A percentile compares a stretch with the other conserved stretches of the same genome.
Evolutionary conservation across 2,329 filamentous ascomycete species (phyloP).

Genomic region (Fusarium burgessii): DNA sequence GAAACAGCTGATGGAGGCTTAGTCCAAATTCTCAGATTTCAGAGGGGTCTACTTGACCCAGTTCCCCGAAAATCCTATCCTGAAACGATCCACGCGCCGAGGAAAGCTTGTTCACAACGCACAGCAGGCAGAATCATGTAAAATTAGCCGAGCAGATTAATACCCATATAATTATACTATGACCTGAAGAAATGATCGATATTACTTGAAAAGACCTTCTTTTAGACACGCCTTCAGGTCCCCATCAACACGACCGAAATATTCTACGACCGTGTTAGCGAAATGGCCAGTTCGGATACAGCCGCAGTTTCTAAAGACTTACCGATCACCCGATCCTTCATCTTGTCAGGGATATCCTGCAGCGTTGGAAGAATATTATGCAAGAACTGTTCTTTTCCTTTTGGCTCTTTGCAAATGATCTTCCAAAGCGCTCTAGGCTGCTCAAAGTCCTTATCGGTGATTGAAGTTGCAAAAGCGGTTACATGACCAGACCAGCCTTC

Average conservation of each 20-base stretch:
- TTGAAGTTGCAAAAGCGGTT: conserved; percentile 20
- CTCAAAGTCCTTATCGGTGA: conserved; percentile 39
- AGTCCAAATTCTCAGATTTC: neutral
- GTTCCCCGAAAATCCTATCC: no score
- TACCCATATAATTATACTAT: neutral
- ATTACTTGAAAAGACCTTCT: neutral
- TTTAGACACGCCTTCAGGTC: neutral
- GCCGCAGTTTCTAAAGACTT: neutral
- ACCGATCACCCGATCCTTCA: conserved; percentile 27
- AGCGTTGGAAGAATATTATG: conserved; percentile 39
- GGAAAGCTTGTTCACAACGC: neutral
- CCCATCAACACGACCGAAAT: conserved; percentile 11
- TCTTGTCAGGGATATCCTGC: conserved; percentile 24
- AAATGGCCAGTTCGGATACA: neutral
- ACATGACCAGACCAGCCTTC: conserved; percentile 40
- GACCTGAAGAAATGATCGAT: neutral
- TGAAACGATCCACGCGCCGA: neutral
- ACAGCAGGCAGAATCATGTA: neutral
- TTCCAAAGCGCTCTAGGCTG: conserved; percentile 42
- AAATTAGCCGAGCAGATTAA: neutral
- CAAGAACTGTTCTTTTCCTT: conserved; percentile 36
- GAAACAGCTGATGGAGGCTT: neutral
- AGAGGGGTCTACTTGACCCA: fast-evolving
- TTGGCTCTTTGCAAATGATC: conserved; percentile 36
- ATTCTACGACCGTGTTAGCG: neutral